Evolutionary conservation across 176 grass and related monocot species (phyloP), one percentile per base, ranked within the genome.

Genomic region (Musa itinerans): DNA sequence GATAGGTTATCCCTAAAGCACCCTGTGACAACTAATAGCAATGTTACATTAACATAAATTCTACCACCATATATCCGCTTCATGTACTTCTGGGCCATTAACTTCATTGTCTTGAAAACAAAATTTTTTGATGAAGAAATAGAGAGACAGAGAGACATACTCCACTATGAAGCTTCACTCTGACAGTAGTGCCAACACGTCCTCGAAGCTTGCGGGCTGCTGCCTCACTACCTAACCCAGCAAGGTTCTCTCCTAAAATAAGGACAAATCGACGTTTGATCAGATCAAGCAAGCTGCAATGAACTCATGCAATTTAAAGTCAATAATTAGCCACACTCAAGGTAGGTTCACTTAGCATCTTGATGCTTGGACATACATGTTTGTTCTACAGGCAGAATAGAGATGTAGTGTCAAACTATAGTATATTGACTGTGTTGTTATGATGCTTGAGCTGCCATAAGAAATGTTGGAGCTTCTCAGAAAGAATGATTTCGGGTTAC

Each of bases 131-230:
- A 50, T 48, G 11, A 34, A 52, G 51, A 56, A 76, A 49, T 10
- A 54, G 43, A 14, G 19, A 52, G 23, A 65, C 15, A 51, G 43
- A 43, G 27, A 34, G 54, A 62, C 15, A 14, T 63, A 27, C 48
- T 92, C 92, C 89, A 78, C 83, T 82, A 70, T 81, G 85, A 58
- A 97, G 80, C 86, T 97, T 97, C 69, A 97, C 85, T 87, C 62
- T 85, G 51, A 97, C 93, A 52, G 80, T 93, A 0, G 90, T 97
- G 67, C 93, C 93, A 70, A 78, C 85, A 82, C 72, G 83, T 51
- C 90, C 93, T 83, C 90, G 79, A 71, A 93, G 90, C 78, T 87
- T 93, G 43, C 88, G 85, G 16, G 93, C 93, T 59, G 86, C 88
- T 77, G 79, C 84, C 64, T 97, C 93, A 55, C 85, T 90, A 65